Conservation (phyloP, 2,329 filamentous ascomycete species). For the Cladosporium velox region DNA sequence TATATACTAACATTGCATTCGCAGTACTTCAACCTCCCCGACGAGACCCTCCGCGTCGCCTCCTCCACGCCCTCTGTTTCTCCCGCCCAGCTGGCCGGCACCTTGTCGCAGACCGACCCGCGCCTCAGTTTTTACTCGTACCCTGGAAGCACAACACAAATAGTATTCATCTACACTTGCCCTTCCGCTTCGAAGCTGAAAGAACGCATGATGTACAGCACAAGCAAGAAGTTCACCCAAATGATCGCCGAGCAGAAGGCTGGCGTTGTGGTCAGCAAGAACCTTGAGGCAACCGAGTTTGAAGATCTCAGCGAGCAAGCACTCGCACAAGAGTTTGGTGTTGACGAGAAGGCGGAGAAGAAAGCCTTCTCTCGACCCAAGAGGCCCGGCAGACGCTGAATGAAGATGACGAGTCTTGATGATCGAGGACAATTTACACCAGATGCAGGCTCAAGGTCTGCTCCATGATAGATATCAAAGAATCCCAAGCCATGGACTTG, state of each 20-base stretch:
- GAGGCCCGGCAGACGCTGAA: slow-evolving; percentile 66
- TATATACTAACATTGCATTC: not conserved
- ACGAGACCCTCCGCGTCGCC: slow-evolving; percentile 69
- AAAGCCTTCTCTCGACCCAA: slow-evolving; percentile 74
- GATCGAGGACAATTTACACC: not conserved
- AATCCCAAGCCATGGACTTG: not conserved
- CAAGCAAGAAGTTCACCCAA: slow-evolving; percentile 52
- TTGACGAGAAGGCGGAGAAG: slow-evolving; percentile 44
- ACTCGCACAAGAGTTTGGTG: slow-evolving; percentile 68
- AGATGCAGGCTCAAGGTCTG: not conserved
- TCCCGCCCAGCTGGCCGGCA: slow-evolving; percentile 57
- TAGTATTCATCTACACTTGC: slow-evolving; percentile 83
- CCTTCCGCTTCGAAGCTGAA: slow-evolving; percentile 73
- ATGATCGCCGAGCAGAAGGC: slow-evolving; percentile 69
- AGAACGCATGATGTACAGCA: slow-evolving; percentile 81
- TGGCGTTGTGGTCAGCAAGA: slow-evolving; percentile 68
- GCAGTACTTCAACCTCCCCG: slow-evolving; percentile 71
- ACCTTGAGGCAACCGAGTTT: slow-evolving; percentile 64
- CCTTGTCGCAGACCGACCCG: slow-evolving; percentile 65
- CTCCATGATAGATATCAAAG: not conserved
- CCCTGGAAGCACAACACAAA: slow-evolving; percentile 53
- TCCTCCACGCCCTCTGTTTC: slow-evolving; percentile 54
- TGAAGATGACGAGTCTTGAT: not conserved
- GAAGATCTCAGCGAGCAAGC: slow-evolving; percentile 68
- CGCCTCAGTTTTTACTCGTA: slow-evolving; percentile 78